These are phyloP conservation scores for Cardamine occulta DNA, from an alignment of 345 rosid genomes.

Conservation along the genomic window DNA sequence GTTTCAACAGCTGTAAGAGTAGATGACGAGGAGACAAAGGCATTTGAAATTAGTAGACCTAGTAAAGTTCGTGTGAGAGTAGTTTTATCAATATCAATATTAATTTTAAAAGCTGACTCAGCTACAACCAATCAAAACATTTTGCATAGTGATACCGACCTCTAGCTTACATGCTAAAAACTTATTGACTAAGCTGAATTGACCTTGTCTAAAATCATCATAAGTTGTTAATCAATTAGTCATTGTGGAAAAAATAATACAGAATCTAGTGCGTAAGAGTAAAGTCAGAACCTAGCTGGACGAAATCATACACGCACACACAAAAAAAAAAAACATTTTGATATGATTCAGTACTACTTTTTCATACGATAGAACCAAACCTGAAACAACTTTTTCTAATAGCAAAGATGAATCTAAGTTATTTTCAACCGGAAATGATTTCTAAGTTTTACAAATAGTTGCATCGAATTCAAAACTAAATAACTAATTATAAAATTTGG, in stretches of 20 bases:
- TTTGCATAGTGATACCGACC: slow-evolving; percentile 26
- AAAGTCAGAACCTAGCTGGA: not conserved
- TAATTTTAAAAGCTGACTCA: slow-evolving; percentile 1
- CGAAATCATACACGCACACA: not conserved
- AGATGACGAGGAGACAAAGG: slow-evolving; percentile 50
- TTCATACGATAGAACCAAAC: not conserved
- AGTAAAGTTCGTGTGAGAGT: not conserved
- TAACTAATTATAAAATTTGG: not conserved
- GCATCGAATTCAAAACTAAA: not conserved
- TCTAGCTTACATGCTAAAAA: not conserved
- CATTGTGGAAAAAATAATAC: not conserved
- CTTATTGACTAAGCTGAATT: slow-evolving; percentile 38
- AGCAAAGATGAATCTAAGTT: not conserved
- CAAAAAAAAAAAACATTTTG: not conserved
- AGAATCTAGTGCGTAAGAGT: slow-evolving; percentile 7
- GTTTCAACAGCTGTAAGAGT: slow-evolving; percentile 56
- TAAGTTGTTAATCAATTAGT: slow-evolving; percentile 13
- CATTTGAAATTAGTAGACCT: slow-evolving; percentile 46
- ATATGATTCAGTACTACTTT: not conserved
- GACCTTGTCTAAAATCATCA: not conserved
- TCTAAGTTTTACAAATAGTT: not conserved
- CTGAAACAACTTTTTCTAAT: not conserved
- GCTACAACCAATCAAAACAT: slow-evolving; percentile 27
- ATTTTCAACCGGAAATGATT: not conserved
- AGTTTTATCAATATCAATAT: not conserved